Conservation (phyloP, 2,329 filamentous ascomycete genomes). For the Cladophialophora chaetospira region DNA sequence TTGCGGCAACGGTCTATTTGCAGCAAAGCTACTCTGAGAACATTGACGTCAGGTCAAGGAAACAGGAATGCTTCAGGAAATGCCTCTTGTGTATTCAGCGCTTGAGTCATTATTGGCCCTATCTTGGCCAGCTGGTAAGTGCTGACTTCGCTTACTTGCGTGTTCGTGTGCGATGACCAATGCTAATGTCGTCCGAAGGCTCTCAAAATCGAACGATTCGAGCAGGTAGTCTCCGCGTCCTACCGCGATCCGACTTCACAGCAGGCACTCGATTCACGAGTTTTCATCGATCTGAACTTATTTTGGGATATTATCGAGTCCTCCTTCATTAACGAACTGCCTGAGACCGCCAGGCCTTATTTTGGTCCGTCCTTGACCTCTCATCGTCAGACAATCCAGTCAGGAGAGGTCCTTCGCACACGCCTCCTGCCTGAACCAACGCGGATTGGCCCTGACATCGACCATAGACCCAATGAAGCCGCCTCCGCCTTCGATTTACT, state of each 20-base stretch:
- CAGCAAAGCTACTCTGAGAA: slow-evolving; percentile 57
- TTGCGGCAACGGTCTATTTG: slow-evolving; percentile 57
- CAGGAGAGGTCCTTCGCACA: slow-evolving; percentile 47
- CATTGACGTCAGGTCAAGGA: slow-evolving; percentile 42
- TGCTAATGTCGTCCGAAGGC: slow-evolving; percentile 37
- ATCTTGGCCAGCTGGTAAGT: slow-evolving; percentile 48
- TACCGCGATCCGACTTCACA: slow-evolving; percentile 43
- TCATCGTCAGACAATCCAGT: slow-evolving; percentile 29
- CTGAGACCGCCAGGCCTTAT: slow-evolving; percentile 40
- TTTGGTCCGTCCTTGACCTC: slow-evolving; percentile 46
- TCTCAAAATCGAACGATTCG: slow-evolving; percentile 45
- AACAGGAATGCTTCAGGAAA: slow-evolving; percentile 48
- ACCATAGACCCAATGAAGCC: slow-evolving; percentile 23
- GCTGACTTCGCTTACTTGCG: not conserved
- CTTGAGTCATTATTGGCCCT: slow-evolving; percentile 49
- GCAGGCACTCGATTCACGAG: slow-evolving; percentile 32
- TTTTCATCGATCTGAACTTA: slow-evolving; percentile 49
- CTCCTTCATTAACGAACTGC: slow-evolving; percentile 44
- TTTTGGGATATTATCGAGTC: slow-evolving; percentile 56
- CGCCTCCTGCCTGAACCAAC: slow-evolving; percentile 48
- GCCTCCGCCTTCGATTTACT: not conserved
- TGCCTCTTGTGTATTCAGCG: slow-evolving; percentile 49
- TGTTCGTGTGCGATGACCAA: not conserved
- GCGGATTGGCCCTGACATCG: slow-evolving; percentile 37
- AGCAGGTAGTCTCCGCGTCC: slow-evolving; percentile 49